A percentile compares a stretch with the other conserved stretches of the same genome.
Evolutionary conservation across 1,284 basidiomycete genomes (phyloP).

Genomic region (Mrakiaceae sp.): DNA sequence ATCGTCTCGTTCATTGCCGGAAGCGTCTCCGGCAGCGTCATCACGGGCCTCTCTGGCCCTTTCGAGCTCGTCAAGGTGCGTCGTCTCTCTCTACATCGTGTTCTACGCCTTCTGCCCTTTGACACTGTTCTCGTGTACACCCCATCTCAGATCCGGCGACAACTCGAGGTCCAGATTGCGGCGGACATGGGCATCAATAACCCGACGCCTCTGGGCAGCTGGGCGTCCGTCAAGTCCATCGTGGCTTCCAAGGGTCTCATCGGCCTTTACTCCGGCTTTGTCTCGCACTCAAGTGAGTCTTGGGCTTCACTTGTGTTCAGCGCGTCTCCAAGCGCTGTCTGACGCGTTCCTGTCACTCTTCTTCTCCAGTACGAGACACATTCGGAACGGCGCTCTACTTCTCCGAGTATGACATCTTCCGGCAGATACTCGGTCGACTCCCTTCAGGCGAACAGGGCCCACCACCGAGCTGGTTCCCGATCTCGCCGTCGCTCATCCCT

Average conservation of each 20-base stretch:
- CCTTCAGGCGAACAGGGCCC: conserved; percentile 61
- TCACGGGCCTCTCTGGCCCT: conserved; percentile 36
- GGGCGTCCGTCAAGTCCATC: conserved; percentile 2
- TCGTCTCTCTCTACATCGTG: background rate
- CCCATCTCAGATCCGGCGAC: conserved; percentile 47
- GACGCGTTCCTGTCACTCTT: background rate
- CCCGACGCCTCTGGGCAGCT: conserved; percentile 40
- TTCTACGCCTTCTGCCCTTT: no score
- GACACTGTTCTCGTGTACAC: no score
- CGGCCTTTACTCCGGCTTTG: conserved; percentile 73
- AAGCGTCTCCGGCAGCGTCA: conserved; percentile 32
- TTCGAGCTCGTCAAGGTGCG: conserved; percentile 82
- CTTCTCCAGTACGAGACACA: conserved; percentile 56
- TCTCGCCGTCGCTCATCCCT: conserved; percentile 62
- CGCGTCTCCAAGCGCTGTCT: no score
- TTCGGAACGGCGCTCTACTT: conserved; percentile 75
- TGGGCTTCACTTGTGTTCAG: conserved; percentile 6
- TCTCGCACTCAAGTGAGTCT: conserved; percentile 58
- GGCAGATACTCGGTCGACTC: conserved; percentile 57
- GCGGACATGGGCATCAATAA: conserved; percentile 57
- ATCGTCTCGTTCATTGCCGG: conserved; percentile 49
- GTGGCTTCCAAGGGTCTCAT: conserved; percentile 15
- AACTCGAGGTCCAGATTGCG: conserved; percentile 80
- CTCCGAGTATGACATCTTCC: conserved; percentile 73
- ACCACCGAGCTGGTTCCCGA: conserved; percentile 63